A percentile compares a stretch with the other conserved stretches of the same genome.
Conservation (phyloP, 1,139 yeast genomes). For the Taphrina communis region DNA sequence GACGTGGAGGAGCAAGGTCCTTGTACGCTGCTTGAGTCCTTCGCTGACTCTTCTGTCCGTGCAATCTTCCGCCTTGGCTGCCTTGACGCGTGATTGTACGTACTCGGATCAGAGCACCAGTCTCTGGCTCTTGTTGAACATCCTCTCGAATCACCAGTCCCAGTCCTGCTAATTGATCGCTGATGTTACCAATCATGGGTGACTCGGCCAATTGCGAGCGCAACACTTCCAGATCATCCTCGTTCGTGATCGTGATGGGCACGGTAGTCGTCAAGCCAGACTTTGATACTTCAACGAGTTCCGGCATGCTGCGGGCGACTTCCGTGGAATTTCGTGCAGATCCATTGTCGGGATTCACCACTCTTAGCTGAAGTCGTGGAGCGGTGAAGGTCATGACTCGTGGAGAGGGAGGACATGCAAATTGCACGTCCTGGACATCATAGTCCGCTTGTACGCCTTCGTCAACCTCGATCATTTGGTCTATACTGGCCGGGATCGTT, state of each 20-base stretch:
- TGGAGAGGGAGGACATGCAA: constrained; percentile 25
- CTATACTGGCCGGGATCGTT: not conserved
- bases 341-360: constrained; percentile 30
- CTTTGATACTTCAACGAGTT: constrained; percentile 8
- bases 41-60: not conserved
- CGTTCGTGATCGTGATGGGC: constrained; percentile 31
- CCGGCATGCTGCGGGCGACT: constrained; percentile 23
- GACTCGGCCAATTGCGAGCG: constrained; percentile 14
- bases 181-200: constrained; percentile 30
- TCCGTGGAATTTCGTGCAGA: constrained; percentile 8
- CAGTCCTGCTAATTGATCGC: constrained; percentile 28
- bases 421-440: constrained; percentile 34
- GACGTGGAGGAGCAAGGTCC: constrained; percentile 13
- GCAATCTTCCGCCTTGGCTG: not conserved
- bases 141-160: constrained; percentile 35
- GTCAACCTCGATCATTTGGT: constrained; percentile 14
- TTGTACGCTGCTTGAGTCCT: not conserved
- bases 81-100: constrained; percentile 16
- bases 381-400: constrained; percentile 33
- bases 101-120: constrained; percentile 13
- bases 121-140: constrained; percentile 14
- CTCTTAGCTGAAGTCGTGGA: constrained; percentile 32
- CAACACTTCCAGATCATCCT: constrained; percentile 35
- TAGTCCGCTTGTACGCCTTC: not conserved
- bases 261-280: constrained; percentile 14